Base-by-base conservation (phyloP, 164 flowering plant species). In the Hamamelis virginiana region DNA sequence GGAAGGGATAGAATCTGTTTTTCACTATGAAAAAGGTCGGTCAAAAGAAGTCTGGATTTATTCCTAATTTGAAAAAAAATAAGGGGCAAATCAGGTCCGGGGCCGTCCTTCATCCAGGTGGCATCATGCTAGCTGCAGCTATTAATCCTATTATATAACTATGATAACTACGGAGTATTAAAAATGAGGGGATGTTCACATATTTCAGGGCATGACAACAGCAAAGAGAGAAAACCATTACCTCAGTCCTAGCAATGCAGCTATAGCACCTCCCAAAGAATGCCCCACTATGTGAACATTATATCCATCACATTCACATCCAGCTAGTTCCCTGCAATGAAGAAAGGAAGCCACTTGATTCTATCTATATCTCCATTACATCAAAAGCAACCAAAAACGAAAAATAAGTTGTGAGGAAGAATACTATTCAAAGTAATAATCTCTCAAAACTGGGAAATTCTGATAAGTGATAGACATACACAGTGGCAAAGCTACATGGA, bases 251-350 rank as follows among this genome's bases (percentile, higher is more conserved):
- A 92, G 81, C 65, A 92, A 66, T 62, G 96, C 69, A 70, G 84
- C 89, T 76, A 92, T 85, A 28, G 97, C 84, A 65, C 97, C 96
- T 71, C 97, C 97, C 0, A 92, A 79, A 65, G 97, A 92, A 77
- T 92, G 97, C 38, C 97, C 97, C 45, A 90, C 96, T 65, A 90
- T 86, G 48, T 86, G 86, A 53, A 90, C 43, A 38, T 63, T 70
- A 73, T 92, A 92, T 5, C 97, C 94, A 27, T 87, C 81, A 77
- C 96, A 92, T 71, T 92, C 97, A 50, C 90, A 77, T 56, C 91
- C 97, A 73, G 73, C 76, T n/a, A n/a, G n/a, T n/a, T 73, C 89
- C 91, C 75, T 90, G 68, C 72, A 92, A 82, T 16, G 94, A 85
- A 18, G 92, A 82, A 69, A 92, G 97, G 52, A 87, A 83, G 46